A percentile compares a stretch with the other conserved stretches of the same genome.
These are phyloP conservation scores for Picochlorum sp. DNA, from an alignment of 139 green algal species.

Conservation along the genomic window DNA sequence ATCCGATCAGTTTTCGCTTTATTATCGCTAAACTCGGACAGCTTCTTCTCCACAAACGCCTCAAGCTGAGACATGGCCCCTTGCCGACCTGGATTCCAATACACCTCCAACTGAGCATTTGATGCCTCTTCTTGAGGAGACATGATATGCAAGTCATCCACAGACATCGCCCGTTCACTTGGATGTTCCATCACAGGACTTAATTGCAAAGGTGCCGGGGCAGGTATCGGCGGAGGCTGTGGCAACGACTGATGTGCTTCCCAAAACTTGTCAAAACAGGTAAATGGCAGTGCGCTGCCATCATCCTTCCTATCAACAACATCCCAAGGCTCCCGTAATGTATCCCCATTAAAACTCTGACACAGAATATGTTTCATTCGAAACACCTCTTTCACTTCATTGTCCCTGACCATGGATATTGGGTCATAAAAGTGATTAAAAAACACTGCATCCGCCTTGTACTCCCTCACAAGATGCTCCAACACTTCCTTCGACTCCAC, in stretches of 20 bases:
- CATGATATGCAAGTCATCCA: constrained; percentile 64
- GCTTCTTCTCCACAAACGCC: constrained; percentile 51
- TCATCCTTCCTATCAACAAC: constrained; percentile 48
- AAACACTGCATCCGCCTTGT: constrained; percentile 57
- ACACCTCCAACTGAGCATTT: constrained; percentile 63
- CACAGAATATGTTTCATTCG: constrained; percentile 31
- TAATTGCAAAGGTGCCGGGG: constrained; percentile 27
- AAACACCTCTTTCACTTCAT: constrained; percentile 69
- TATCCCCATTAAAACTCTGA: constrained; percentile 75
- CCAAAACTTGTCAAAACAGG: constrained; percentile 76
- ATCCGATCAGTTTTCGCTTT: constrained; percentile 67
- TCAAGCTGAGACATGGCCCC: constrained; percentile 53
- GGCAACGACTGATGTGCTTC: constrained; percentile 24
- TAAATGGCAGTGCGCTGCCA: constrained; percentile 47
- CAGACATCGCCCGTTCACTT: constrained; percentile 7
- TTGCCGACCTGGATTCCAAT: constrained; percentile 63
- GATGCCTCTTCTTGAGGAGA: constrained; percentile 54
- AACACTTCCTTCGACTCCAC: constrained; percentile 46
- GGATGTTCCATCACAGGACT: constrained; percentile 33
- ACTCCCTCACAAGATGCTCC: constrained; percentile 42
- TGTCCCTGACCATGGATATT: constrained; percentile 82
- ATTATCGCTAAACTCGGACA: constrained; percentile 60
- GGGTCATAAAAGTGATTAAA: constrained; percentile 96
- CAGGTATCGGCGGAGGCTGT: constrained; percentile 42
- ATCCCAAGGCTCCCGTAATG: constrained; percentile 89